A percentile compares a stretch with the other conserved stretches of the same genome.
Evolutionary conservation across 352 stramenopile species (phyloP).

Genomic region (Phytophthora pluvialis): DNA sequence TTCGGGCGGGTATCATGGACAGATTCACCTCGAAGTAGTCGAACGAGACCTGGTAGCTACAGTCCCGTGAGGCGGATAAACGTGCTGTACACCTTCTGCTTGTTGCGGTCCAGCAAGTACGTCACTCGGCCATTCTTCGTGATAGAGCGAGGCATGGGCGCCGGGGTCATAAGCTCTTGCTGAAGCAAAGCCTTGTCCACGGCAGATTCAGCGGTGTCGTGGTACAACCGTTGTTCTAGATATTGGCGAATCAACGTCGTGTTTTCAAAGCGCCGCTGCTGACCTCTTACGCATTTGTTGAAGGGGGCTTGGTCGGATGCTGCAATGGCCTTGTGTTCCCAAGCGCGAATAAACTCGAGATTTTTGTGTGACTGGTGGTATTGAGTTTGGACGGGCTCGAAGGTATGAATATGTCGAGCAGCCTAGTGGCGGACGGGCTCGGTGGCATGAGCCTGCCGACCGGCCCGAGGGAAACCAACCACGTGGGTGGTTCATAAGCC

Average conservation of each 20-base stretch:
- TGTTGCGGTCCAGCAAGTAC: neutral
- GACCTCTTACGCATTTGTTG: too few species aligned
- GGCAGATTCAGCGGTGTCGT: too few species aligned
- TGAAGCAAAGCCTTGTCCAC: neutral
- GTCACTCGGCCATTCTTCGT: neutral
- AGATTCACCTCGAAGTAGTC: conserved; percentile 19
- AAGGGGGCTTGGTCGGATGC: too few species aligned
- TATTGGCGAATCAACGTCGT: too few species aligned
- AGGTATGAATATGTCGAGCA: too few species aligned
- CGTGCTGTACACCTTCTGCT: conserved; percentile 7
- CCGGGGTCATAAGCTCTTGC: neutral
- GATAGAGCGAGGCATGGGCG: neutral
- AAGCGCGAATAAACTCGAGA: too few species aligned
- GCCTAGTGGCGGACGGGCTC: too few species aligned
- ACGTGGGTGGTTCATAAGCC: neutral
- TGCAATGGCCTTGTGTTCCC: neutral
- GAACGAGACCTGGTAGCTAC: conserved; percentile 13
- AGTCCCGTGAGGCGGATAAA: neutral
- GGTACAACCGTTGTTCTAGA: too few species aligned
- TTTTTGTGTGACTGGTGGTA: neutral
- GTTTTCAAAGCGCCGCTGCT: too few species aligned
- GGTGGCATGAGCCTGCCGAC: neutral
- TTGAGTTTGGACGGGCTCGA: conserved; percentile 1
- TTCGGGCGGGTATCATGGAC: conserved; percentile 3
- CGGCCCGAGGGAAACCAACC: neutral